Evolutionary conservation across 2,329 filamentous ascomycete genomes (phyloP).

Genomic region (Talaromyces amestolkiae): DNA sequence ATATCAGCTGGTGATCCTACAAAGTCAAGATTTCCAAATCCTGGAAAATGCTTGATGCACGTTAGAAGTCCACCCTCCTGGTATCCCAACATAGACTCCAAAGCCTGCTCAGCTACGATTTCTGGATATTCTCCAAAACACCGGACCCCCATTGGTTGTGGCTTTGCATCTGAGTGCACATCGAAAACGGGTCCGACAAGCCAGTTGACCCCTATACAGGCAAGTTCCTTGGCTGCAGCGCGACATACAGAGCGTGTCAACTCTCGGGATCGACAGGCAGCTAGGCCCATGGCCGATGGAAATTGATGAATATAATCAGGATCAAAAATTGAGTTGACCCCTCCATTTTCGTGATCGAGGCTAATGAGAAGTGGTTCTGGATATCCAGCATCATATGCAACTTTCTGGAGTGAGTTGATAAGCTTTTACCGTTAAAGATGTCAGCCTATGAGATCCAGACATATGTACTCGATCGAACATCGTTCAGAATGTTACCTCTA

Average conservation of each 20-base stretch:
- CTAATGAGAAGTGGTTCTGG: constrained; percentile 16
- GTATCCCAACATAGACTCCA: constrained; percentile 18
- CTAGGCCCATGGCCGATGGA: constrained; percentile 18
- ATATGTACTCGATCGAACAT: neutral
- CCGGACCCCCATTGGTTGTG: constrained; percentile 19
- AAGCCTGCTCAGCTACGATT: constrained; percentile 15
- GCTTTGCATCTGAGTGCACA: constrained; percentile 16
- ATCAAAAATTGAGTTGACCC: constrained; percentile 18
- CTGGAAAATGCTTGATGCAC: constrained; percentile 18
- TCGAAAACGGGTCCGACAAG: constrained; percentile 18
- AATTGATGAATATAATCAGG: constrained; percentile 16
- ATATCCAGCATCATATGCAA: constrained; percentile 16
- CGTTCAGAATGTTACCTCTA: constrained; percentile 10
- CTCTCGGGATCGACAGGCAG: constrained; percentile 13
- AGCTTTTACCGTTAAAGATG: constrained; percentile 2
- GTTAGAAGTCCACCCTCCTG: constrained; percentile 15
- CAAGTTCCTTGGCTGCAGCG: constrained; percentile 15
- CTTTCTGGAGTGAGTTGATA: constrained; percentile 16
- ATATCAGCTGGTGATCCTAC: constrained; percentile 18
- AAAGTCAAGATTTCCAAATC: constrained; percentile 18
- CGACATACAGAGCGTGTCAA: constrained; percentile 14
- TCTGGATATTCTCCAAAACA: constrained; percentile 19
- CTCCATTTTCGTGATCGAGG: constrained; percentile 19
- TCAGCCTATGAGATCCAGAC: neutral
- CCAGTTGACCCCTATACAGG: constrained; percentile 18